Evolutionary conservation across 257 asterid genomes (phyloP), one percentile per base, ranked within the genome.

Genomic region (Thymus quinquecostatus): DNA sequence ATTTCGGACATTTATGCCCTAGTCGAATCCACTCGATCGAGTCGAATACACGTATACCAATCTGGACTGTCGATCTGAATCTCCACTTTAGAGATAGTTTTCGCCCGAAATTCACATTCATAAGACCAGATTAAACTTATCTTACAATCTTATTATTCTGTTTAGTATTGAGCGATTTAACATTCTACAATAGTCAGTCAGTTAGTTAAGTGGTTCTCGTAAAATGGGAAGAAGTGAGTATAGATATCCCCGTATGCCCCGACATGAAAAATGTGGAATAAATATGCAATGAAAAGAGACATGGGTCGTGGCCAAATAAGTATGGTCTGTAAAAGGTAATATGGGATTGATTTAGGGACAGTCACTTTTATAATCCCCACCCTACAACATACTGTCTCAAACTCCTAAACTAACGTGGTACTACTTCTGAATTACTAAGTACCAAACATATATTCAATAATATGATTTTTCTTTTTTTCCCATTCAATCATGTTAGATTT

Each of bases 1-100:
- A 78, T 84, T 81, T 74, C 86, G 79, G 75, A 82, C 83, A 82
- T 32, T 60, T 69, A 21, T 66, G 21, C 21, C 54, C 45, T 51
- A 53, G 21, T 64, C 63, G 8, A 48, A n/a, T 12, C 53, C 21
- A 47, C 1, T 55, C 72, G 11, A 5, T 55, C 72, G 11, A 40
- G 64, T 47, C 36, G 45, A 50, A 60, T 8, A 32, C 5, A 4
- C 11, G 2, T 10, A 28, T 38, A 4, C 8, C 4, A 7, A 38
- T 38, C 41, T 38, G 8, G 6, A 38, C 41, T 38, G 6, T 38
- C 8, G 8, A 38, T 5, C 41, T 38, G 1, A 38, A 38, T 38
- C 6, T 38, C 41, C 6, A 38, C 7, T 5, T 0, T 1, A 38
- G 41, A 38, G 7, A 38, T 38, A 4, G 8, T 38, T 4, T 38